phyloP scores from a whole-genome alignment of 2,329 filamentous ascomycete genomes.

The Fusarium papillatum region DNA sequence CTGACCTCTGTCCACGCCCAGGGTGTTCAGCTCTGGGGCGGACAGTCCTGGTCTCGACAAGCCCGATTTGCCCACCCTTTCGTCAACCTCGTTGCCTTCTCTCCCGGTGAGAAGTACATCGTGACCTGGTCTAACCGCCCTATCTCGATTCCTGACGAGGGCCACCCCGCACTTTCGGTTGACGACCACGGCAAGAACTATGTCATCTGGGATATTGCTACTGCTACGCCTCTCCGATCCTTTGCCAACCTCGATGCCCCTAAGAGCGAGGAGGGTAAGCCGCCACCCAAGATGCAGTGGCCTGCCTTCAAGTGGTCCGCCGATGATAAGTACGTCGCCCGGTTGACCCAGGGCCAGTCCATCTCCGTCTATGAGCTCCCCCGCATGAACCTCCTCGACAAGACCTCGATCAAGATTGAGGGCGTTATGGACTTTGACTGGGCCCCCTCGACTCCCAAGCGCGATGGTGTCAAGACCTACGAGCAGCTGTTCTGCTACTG shows the following conservation, averaged over 20 bases:
- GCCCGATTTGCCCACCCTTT: conserved; percentile 96
- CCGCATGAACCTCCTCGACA: conserved; percentile 90
- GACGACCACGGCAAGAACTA: conserved; percentile 99
- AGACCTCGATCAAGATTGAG: conserved; percentile 95
- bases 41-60: conserved; percentile 88
- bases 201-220: conserved; percentile 97
- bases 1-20: conserved; percentile 95
- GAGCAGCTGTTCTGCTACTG: conserved; percentile 99
- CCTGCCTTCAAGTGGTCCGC: conserved; percentile 99
- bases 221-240: conserved; percentile 89
- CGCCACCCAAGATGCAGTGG: conserved; percentile 91
- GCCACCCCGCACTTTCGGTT: conserved; percentile 84
- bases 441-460: conserved; percentile 86
- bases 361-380: conserved; percentile 94
- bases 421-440: conserved; percentile 98
- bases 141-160: conserved; percentile 90
- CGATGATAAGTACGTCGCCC: conserved; percentile 96
- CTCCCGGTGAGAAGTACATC: conserved; percentile 91
- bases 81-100: conserved; percentile 97
- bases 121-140: conserved; percentile 97
- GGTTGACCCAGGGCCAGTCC: conserved; percentile 87
- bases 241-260: conserved; percentile 92
- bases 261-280: conserved; percentile 71
- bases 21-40: conserved; percentile 98
- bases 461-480: conserved; percentile 90